A percentile compares a stretch with the other conserved stretches of the same genome.
Conservation (phyloP, 1,139 yeast species). For the Blastobotrys apis region DNA sequence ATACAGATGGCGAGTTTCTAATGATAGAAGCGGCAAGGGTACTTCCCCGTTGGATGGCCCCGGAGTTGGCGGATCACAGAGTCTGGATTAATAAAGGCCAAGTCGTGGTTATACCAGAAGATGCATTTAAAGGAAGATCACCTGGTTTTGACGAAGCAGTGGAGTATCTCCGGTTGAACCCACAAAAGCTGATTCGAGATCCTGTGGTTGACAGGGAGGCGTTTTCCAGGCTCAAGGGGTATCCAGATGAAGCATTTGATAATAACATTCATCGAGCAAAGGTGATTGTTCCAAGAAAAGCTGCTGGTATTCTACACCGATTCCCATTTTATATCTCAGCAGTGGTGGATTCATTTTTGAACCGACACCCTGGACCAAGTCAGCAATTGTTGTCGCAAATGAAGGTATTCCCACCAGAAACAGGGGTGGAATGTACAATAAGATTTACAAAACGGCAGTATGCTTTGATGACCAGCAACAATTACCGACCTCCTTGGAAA, state of each 20-base stretch:
- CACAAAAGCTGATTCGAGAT: conserved; percentile 8
- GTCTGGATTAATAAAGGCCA: conserved; percentile 31
- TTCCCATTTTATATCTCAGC: conserved; percentile 20
- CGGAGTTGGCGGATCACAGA: conserved; percentile 41
- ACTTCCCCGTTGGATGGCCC: conserved; percentile 45
- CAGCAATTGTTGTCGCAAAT: conserved; percentile 2
- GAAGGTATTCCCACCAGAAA: conserved; percentile 15
- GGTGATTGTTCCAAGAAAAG: conserved; percentile 19
- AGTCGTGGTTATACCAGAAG: conserved; percentile 24
- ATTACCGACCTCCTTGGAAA: conserved; percentile 18
- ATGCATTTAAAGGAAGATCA: conserved; percentile 11
- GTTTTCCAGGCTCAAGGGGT: conserved; percentile 10
- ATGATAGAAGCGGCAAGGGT: conserved; percentile 46
- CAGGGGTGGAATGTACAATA: conserved; percentile 25
- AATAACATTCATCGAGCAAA: conserved; percentile 19
- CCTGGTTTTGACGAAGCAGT: conserved; percentile 15
- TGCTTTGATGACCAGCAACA: conserved; percentile 24
- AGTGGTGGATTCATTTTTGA: conserved; percentile 17
- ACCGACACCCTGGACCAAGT: conserved; percentile 4
- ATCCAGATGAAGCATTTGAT: conserved; percentile 15
- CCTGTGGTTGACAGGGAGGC: conserved; percentile 13
- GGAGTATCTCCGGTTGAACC: conserved; percentile 8
- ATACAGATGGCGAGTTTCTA: conserved; percentile 55
- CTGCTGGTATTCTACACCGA: conserved; percentile 22
- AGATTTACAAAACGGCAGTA: conserved; percentile 25